Percentiles rank a stretch among this genome's conserved stretches.
Evolutionary conservation across 176 grass and related monocot genomes (phyloP).

Genomic region (Elymus sibiricus): DNA sequence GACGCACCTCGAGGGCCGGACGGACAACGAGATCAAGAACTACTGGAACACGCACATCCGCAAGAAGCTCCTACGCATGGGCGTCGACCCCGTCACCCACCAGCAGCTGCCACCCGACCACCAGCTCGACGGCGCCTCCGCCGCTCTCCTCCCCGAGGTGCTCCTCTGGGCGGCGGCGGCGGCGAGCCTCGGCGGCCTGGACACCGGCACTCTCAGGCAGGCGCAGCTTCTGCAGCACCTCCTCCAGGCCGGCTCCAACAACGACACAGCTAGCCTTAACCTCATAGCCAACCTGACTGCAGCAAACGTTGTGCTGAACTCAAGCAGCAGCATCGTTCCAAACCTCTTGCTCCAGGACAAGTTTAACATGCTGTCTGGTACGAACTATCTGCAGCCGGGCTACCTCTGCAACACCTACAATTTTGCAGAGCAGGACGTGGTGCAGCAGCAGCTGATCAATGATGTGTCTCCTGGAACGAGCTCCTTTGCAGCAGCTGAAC

Average conservation of each 20-base stretch:
- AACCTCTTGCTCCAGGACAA: conserved; percentile 5
- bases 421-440: conserved; percentile 2
- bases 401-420: not conserved
- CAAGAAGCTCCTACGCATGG: conserved; percentile 67
- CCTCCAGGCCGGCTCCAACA: conserved; percentile 17
- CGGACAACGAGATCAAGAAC: conserved; percentile 79
- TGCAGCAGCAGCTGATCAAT: not conserved
- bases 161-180: not conserved
- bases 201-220: conserved; percentile 15
- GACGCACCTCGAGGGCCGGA: conserved; percentile 48
- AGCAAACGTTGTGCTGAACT: not conserved
- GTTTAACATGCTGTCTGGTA: not conserved
- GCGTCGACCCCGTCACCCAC: conserved; percentile 73
- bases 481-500: not conserved
- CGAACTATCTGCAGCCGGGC: not conserved
- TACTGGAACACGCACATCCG: conserved; percentile 67
- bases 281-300: conserved; percentile 2
- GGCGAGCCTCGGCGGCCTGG: conserved; percentile 16
- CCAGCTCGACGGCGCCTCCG: not conserved
- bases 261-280: not conserved
- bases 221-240: conserved; percentile 38
- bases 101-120: conserved; percentile 28
- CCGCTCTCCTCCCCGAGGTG: not conserved
- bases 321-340: not conserved
- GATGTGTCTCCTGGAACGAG: not conserved